Evolutionary conservation across 176 grass and related monocot species (phyloP).

Genomic region (Carex myosuroides): DNA sequence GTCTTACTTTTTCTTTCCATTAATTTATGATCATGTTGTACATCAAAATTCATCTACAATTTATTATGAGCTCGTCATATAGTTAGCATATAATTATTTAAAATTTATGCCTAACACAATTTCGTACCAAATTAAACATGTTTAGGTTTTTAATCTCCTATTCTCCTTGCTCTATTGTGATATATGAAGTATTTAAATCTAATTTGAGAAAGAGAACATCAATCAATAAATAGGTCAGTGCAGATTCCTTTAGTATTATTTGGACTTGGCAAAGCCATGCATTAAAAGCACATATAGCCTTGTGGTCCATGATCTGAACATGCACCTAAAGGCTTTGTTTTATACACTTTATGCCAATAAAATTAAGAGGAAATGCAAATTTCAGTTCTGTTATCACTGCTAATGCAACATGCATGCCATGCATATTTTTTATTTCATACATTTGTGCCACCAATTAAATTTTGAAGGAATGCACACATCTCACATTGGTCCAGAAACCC

Average conservation of each 20-base stretch:
- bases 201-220: not conserved
- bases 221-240: not conserved
- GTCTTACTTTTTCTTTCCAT: not conserved
- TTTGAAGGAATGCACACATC: not conserved
- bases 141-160: not conserved
- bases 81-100: not conserved
- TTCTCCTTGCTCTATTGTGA: not conserved
- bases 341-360: slow-evolving; percentile 10
- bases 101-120: too few species aligned
- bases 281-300: not conserved
- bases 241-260: not conserved
- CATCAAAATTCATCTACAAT: not conserved
- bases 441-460: not conserved
- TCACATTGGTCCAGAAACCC: not conserved
- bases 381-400: not conserved
- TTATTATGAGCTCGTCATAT: not conserved
- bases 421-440: not conserved
- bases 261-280: slow-evolving; percentile 7
- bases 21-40: not conserved
- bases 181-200: not conserved
- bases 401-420: not conserved
- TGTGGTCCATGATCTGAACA: not conserved
- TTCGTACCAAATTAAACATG: not conserved
- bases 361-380: not conserved
- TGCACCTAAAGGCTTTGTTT: not conserved